Percentiles rank a stretch among this genome's conserved stretches.
phyloP scores from a whole-genome alignment of 2,329 filamentous ascomycete genomes.

The Volutella citrinella region DNA sequence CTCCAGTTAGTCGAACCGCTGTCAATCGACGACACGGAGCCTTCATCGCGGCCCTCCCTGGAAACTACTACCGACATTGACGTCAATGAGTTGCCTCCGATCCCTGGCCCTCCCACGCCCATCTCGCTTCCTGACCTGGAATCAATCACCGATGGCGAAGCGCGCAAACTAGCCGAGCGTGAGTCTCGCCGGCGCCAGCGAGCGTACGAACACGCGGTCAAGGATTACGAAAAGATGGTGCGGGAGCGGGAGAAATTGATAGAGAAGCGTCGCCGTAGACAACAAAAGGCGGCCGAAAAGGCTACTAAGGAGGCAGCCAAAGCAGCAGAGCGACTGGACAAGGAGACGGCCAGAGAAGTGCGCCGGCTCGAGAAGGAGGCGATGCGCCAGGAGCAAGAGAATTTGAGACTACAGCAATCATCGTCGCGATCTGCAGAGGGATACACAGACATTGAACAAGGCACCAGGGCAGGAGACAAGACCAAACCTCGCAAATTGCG shows the following conservation, averaged over 20 bases:
- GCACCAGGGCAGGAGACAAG: slow-evolving; percentile 12
- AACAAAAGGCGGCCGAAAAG: slow-evolving; percentile 40
- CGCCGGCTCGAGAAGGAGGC: slow-evolving; percentile 19
- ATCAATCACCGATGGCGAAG: slow-evolving; percentile 59
- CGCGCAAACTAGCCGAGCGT: slow-evolving; percentile 66
- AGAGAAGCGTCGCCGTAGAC: slow-evolving; percentile 50
- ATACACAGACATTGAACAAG: slow-evolving; percentile 6
- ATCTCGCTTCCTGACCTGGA: slow-evolving; percentile 49
- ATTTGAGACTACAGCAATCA: slow-evolving; percentile 16
- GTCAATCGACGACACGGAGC: background rate
- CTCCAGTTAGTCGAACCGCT: background rate
- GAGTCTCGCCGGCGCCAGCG: slow-evolving; percentile 62
- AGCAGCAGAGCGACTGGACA: slow-evolving; percentile 31
- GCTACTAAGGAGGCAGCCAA: slow-evolving; percentile 39
- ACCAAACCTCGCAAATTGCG: slow-evolving; percentile 51
- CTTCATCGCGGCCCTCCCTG: no score
- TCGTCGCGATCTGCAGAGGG: background rate
- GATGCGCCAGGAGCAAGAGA: slow-evolving; percentile 16
- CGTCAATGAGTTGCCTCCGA: slow-evolving; percentile 31
- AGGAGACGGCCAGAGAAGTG: slow-evolving; percentile 25
- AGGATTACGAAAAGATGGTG: slow-evolving; percentile 62
- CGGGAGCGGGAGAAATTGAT: slow-evolving; percentile 60
- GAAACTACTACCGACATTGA: no score
- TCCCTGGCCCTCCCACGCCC: slow-evolving; percentile 49
- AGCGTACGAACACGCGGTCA: slow-evolving; percentile 63